A percentile compares a stretch with the other conserved stretches of the same genome.
Conservation (phyloP, 2,329 filamentous ascomycete genomes). For the Leptographium wingfieldii region DNA sequence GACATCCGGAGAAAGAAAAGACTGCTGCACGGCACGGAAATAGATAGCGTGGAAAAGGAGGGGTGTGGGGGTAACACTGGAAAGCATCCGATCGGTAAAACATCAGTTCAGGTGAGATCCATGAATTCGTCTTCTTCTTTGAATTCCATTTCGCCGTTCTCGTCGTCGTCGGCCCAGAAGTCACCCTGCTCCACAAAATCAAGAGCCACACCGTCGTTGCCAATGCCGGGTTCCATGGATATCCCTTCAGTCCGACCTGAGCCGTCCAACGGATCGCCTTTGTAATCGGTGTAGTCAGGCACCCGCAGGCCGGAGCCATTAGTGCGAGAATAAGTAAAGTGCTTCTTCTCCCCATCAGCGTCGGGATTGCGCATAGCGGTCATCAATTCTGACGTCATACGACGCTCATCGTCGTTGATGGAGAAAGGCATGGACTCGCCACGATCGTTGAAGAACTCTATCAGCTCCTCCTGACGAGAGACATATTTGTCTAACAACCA, state of each 20-base stretch:
- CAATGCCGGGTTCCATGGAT: conserved; percentile 21
- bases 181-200: conserved; percentile 39
- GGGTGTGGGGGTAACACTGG: conserved; percentile 6
- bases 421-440: conserved; percentile 70
- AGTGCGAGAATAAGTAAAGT: conserved; percentile 70
- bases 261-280: conserved; percentile 60
- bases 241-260: conserved; percentile 24
- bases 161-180: conserved; percentile 59
- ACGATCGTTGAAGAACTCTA: conserved; percentile 58
- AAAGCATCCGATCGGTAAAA: neutral
- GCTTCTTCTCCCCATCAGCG: conserved; percentile 19
- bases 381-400: conserved; percentile 88
- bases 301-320: conserved; percentile 79
- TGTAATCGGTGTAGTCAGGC: conserved; percentile 83
- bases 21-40: neutral
- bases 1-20: neutral
- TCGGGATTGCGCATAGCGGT: conserved; percentile 74
- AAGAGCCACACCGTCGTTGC: conserved; percentile 23
- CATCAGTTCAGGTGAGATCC: conserved; percentile 8
- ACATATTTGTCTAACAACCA: conserved; percentile 88
- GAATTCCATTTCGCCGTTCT: conserved; percentile 46
- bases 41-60: conserved; percentile 9
- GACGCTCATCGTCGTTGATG: conserved; percentile 79
- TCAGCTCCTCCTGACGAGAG: conserved; percentile 77
- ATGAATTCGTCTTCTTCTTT: conserved; percentile 15